Percentiles rank a stretch among this genome's conserved stretches.
Evolutionary conservation across 2,329 filamentous ascomycete genomes (phyloP).

Genomic region (Ustilaginoidea virens): DNA sequence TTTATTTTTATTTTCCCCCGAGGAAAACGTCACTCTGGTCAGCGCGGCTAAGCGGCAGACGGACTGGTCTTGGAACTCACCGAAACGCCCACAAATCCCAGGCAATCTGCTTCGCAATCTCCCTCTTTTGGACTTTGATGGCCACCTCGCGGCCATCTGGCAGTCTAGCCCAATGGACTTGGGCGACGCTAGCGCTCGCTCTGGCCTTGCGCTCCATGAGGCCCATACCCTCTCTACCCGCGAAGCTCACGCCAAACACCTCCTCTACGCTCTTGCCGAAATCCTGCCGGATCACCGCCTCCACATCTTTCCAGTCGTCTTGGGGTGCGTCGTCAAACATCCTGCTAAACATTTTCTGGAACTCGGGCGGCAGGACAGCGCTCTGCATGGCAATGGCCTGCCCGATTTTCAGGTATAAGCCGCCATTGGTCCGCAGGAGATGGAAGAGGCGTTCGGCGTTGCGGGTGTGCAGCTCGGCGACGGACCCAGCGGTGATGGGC

Average conservation of each 20-base stretch:
- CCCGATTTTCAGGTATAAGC: slow-evolving; percentile 91
- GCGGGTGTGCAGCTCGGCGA: slow-evolving; percentile 65
- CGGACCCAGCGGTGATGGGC: slow-evolving; percentile 56
- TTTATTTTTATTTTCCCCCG: background rate
- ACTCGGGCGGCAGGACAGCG: slow-evolving; percentile 81
- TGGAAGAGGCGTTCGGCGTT: slow-evolving; percentile 75
- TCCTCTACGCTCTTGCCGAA: slow-evolving; percentile 80
- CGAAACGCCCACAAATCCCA: slow-evolving; percentile 97
- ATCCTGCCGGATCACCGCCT: slow-evolving; percentile 73
- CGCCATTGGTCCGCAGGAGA: slow-evolving; percentile 72
- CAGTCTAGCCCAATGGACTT: slow-evolving; percentile 88
- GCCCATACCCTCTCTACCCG: slow-evolving; percentile 50
- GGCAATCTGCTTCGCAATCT: slow-evolving; percentile 78
- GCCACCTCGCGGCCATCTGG: slow-evolving; percentile 82
- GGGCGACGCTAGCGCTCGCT: slow-evolving; percentile 81
- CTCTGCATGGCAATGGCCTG: slow-evolving; percentile 98
- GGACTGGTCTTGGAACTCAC: slow-evolving; percentile 24
- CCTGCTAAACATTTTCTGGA: slow-evolving; percentile 85
- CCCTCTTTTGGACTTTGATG: slow-evolving; percentile 90
- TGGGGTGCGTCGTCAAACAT: slow-evolving; percentile 99
- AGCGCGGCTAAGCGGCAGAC: background rate
- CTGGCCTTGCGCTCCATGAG: slow-evolving; percentile 44
- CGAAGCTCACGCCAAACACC: slow-evolving; percentile 81
- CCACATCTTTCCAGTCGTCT: slow-evolving; percentile 73
- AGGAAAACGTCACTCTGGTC: background rate